phyloP scores from a whole-genome alignment of 2,329 filamentous ascomycete genomes.

The Botrytis cinerea region DNA sequence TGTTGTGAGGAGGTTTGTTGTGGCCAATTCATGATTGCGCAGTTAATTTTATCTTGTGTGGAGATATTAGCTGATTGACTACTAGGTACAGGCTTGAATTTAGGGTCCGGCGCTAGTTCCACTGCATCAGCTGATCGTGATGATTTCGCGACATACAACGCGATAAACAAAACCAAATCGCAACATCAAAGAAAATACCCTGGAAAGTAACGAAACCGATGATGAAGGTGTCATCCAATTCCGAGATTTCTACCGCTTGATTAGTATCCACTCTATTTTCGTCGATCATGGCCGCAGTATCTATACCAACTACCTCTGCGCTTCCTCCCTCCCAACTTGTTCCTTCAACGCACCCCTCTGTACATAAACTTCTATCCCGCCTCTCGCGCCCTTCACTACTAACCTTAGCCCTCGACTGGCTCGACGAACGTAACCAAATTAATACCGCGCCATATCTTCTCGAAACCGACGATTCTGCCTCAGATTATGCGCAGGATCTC shows the following conservation, averaged over 20 bases:
- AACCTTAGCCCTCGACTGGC: slow-evolving; percentile 74
- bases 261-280: neutral
- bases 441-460: slow-evolving; percentile 60
- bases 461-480: slow-evolving; percentile 48
- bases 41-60: neutral
- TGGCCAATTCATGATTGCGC: neutral
- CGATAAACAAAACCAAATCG: neutral
- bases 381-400: slow-evolving; percentile 73
- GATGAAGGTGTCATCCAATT: neutral
- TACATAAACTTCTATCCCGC: slow-evolving; percentile 66
- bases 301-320: slow-evolving; percentile 69
- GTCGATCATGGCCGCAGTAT: slow-evolving; percentile 44
- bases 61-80: neutral
- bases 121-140: slow-evolving; percentile 22
- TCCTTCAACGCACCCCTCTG: slow-evolving; percentile 62
- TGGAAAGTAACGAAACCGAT: neutral
- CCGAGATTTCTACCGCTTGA: neutral
- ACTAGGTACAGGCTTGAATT: neutral
- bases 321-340: slow-evolving; percentile 72
- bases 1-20: neutral
- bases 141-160: slow-evolving; percentile 10
- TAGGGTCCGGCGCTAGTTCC: neutral
- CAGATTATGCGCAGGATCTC: slow-evolving; percentile 61
- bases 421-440: slow-evolving; percentile 64
- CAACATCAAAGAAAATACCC: neutral